Conservation (phyloP, 1,139 yeast genomes). For the Lodderomyces pseudojiufengensis region DNA sequence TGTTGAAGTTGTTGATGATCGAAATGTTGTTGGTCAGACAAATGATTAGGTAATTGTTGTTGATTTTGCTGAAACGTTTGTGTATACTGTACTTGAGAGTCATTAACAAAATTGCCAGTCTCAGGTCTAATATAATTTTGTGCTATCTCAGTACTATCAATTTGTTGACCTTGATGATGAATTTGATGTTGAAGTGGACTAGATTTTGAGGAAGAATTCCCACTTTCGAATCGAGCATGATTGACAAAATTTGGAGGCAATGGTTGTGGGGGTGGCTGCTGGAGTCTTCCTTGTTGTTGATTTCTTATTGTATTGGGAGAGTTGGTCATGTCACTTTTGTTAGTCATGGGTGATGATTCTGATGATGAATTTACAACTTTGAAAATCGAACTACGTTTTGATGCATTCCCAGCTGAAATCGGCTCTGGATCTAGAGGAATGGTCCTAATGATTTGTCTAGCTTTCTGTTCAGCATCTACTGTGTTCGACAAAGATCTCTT, state of each 20-base stretch:
- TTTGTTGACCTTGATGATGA: no score
- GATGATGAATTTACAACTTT: slow-evolving; percentile 34
- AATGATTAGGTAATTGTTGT: slow-evolving; percentile 6
- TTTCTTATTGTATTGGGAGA: slow-evolving; percentile 9
- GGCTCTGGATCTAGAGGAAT: slow-evolving; percentile 84
- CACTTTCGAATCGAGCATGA: no score
- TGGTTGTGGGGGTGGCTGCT: no score
- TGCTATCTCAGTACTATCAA: no score
- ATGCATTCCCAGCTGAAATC: slow-evolving; percentile 39
- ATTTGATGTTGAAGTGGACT: background rate
- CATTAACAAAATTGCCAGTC: background rate
- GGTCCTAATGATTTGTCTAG: slow-evolving; percentile 68
- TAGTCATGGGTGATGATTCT: slow-evolving; percentile 26
- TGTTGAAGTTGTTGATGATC: slow-evolving; percentile 14
- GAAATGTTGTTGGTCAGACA: slow-evolving; percentile 2
- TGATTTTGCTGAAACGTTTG: slow-evolving; percentile 1
- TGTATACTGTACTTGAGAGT: slow-evolving; percentile 1
- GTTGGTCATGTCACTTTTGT: slow-evolving; percentile 11
- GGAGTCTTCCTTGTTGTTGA: no score
- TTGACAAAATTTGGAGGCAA: background rate
- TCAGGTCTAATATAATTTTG: background rate
- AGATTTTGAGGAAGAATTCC: no score
- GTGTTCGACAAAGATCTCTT: slow-evolving; percentile 49
- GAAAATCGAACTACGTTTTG: slow-evolving; percentile 37
- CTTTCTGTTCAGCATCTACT: slow-evolving; percentile 63